Evolutionary conservation across 2,329 filamentous ascomycete genomes (phyloP), one percentile per base, ranked within the genome.

Genomic region (Claviceps digitariae): DNA sequence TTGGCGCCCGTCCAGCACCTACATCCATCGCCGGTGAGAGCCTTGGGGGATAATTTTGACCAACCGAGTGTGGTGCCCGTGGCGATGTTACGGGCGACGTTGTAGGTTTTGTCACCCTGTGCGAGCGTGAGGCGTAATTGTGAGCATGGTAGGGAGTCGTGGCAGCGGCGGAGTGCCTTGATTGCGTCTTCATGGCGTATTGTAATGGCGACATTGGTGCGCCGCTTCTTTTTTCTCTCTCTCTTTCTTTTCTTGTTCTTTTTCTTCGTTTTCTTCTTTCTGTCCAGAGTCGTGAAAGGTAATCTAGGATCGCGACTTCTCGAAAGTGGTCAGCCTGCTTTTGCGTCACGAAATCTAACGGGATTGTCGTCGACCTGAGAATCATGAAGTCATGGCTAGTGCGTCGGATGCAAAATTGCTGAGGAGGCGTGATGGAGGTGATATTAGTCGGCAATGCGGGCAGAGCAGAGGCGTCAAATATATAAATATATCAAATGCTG

Each of bases 81-180:
- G 78, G 75, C 6, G 79, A 80, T 15, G 74, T 69, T 44, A 72
- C 55, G 3, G 81, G 79, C 1, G 79, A 81, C 7, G 71, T 81
- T 12, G 70, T 69, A 5, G 74, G 64, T 56, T 71, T 76, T 54
- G 66, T 65, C 34, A 66, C 59, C 52, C 64, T 67, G 20, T 59
- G 56, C 23, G 71, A 63, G 52, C 73, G 72, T 47, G 72, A 65
- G 46, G 71, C 65, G 52, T 72, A 73, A 8, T 73, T 65, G 54
- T 70, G 66, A 20, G 67, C 58, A 50, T 71, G 67, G 55, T 67
- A 66, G 13, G 65, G 61, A 51, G 63, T 66, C 43, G 64, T 61
- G 29, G 64, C 63, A 40, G 59, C 57, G 7, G 68, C 64, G 27
- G 71, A 65, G 29, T 69, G 66, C 44, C 67, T 67, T 53, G 69